Conservation (phyloP, 2,329 filamentous ascomycete species). For the Periconia digitata region DNA sequence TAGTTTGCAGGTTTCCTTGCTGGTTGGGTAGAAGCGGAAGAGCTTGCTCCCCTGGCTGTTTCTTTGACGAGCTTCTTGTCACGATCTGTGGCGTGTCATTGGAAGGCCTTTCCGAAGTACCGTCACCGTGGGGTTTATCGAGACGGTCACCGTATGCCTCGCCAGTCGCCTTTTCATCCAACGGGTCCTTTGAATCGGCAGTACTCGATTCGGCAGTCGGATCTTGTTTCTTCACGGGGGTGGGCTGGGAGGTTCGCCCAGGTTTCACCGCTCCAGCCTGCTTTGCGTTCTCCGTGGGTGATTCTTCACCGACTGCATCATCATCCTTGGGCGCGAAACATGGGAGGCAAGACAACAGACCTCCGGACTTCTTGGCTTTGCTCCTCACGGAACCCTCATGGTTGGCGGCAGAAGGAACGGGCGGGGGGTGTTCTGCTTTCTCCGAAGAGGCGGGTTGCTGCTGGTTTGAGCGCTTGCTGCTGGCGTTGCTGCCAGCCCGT, state of each 20-base stretch:
- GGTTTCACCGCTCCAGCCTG: constrained; percentile 42
- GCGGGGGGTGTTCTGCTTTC: constrained; percentile 42
- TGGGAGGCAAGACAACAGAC: constrained; percentile 57
- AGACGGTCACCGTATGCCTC: constrained; percentile 24
- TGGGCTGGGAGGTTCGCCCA: constrained; percentile 53
- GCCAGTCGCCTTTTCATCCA: constrained; percentile 47
- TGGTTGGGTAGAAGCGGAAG: constrained; percentile 32
- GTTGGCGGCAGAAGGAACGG: constrained; percentile 28
- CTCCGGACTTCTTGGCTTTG: constrained; percentile 45
- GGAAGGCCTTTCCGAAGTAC: constrained; percentile 26
- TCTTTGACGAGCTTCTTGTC: constrained; percentile 36
- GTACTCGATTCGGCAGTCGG: constrained; percentile 47
- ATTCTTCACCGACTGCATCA: constrained; percentile 39
- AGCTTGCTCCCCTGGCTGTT: constrained; percentile 31
- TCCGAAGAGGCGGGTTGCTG: constrained; percentile 43
- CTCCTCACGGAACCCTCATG: constrained; percentile 40
- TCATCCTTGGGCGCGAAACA: constrained; percentile 69
- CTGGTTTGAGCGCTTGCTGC: constrained; percentile 49
- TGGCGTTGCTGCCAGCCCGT: constrained; percentile 49
- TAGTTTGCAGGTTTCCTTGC: constrained; percentile 35
- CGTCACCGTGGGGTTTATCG: constrained; percentile 26
- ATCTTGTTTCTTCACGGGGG: constrained; percentile 45
- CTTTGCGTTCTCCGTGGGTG: constrained; percentile 52
- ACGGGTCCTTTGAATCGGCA: constrained; percentile 47
- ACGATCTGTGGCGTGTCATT: constrained; percentile 29